Conservation (phyloP, 331 rosid species). For the Erythrophleum ivorense region DNA sequence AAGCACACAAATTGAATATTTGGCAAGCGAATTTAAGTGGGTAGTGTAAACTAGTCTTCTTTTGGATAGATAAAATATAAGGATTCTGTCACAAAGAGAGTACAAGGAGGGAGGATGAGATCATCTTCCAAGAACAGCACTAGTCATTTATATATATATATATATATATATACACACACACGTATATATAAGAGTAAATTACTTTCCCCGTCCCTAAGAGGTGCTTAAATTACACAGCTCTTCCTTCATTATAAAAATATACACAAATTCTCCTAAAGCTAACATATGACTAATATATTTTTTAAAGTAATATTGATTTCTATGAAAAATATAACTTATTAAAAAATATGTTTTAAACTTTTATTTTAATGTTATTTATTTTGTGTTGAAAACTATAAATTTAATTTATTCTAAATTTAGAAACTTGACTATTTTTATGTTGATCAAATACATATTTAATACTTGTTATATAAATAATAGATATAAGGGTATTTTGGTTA, state of each 20-base stretch:
- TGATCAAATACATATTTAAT: background rate
- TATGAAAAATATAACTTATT: background rate
- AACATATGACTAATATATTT: background rate
- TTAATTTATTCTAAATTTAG: background rate
- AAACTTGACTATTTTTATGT: background rate
- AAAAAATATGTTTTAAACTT: background rate
- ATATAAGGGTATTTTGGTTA: background rate
- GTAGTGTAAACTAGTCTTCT: slow-evolving; percentile 3
- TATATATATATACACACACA: background rate
- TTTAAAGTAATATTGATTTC: background rate
- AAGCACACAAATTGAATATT: background rate
- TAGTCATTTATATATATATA: background rate
- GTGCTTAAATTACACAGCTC: background rate
- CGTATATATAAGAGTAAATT: no score
- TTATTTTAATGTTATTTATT: background rate
- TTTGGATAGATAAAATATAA: background rate
- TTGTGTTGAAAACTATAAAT: background rate
- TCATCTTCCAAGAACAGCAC: background rate
- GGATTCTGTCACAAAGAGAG: background rate
- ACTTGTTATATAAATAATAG: background rate
- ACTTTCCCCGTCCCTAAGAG: no score
- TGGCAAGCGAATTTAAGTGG: slow-evolving; percentile 3
- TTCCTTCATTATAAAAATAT: slow-evolving; percentile 2
- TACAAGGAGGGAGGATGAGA: slow-evolving; percentile 7
- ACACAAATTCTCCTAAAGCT: background rate